Percentiles rank a stretch among this genome's conserved stretches.
Evolutionary conservation across 2,329 filamentous ascomycete genomes (phyloP).

Genomic region (Cladosporium austrohemisphaericum): DNA sequence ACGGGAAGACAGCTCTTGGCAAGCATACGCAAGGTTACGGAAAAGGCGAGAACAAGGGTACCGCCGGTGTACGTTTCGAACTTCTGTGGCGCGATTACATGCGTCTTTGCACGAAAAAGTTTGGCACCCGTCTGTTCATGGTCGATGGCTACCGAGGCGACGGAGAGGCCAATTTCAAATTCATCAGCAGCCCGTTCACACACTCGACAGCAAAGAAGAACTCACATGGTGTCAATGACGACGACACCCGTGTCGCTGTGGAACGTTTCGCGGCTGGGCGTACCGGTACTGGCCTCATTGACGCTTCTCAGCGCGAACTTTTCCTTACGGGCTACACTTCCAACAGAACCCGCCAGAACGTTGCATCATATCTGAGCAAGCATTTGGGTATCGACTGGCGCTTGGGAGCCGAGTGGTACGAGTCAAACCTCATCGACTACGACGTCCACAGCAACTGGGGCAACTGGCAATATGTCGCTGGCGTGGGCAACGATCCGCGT

Average conservation of each 20-base stretch:
- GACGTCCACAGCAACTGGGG: conserved; percentile 74
- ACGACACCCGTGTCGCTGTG: conserved; percentile 37
- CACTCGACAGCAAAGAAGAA: conserved; percentile 34
- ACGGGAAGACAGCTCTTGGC: conserved; percentile 49
- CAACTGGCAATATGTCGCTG: conserved; percentile 79
- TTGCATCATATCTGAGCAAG: conserved; percentile 69
- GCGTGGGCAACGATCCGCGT: conserved; percentile 74
- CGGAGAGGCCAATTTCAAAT: conserved; percentile 30
- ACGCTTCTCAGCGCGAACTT: conserved; percentile 72
- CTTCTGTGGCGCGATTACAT: conserved; percentile 79
- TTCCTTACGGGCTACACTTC: conserved; percentile 74
- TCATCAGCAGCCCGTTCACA: conserved; percentile 32
- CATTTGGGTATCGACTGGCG: conserved; percentile 76
- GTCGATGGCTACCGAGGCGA: conserved; percentile 60
- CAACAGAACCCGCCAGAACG: conserved; percentile 72
- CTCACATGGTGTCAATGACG: conserved; percentile 46
- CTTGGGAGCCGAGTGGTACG: conserved; percentile 78
- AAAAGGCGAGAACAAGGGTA: conserved; percentile 68
- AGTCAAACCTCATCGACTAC: conserved; percentile 70
- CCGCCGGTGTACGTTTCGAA: conserved; percentile 66
- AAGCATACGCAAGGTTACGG: conserved; percentile 56
- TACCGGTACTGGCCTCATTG: conserved; percentile 73
- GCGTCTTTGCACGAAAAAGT: conserved; percentile 70
- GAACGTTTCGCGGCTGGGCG: conserved; percentile 61
- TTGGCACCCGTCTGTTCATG: conserved; percentile 60